phyloP scores from a whole-genome alignment of 2,329 filamentous ascomycete species.

The Elsinoe australis region DNA sequence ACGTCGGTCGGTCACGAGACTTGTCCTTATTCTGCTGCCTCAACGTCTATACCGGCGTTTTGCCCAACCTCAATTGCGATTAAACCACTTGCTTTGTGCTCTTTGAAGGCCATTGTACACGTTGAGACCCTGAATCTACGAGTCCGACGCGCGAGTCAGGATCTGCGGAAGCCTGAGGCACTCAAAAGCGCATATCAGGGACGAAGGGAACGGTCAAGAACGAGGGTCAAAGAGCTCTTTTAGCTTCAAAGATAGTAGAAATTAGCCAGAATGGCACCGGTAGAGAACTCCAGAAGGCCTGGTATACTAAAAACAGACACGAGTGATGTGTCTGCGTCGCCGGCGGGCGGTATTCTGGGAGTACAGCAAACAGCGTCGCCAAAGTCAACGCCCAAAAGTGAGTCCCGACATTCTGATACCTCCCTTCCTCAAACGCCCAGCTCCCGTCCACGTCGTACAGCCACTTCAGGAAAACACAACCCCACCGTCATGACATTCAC shows the following conservation, averaged over 20 bases:
- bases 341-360: background rate
- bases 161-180: background rate
- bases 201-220: too few species aligned
- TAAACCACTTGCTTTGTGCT: background rate
- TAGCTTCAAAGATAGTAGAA: too few species aligned
- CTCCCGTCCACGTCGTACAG: background rate
- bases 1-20: slow-evolving; percentile 10
- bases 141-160: slow-evolving; percentile 8
- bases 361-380: slow-evolving; percentile 7
- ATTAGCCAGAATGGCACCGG: background rate
- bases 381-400: slow-evolving; percentile 17
- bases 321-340: background rate
- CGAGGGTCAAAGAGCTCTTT: too few species aligned
- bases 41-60: background rate
- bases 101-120: background rate
- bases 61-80: background rate
- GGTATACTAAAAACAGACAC: slow-evolving; percentile 17
- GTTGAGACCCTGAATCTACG: slow-evolving; percentile 1
- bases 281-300: background rate
- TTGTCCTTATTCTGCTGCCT: slow-evolving; percentile 12
- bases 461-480: too few species aligned
- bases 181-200: background rate
- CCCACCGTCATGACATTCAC: too few species aligned
- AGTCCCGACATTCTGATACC: background rate
- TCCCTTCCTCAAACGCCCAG: background rate